These are phyloP conservation scores for Podosphaera leucotricha DNA, from an alignment of 2,329 filamentous ascomycete species.

Conservation along the genomic window DNA sequence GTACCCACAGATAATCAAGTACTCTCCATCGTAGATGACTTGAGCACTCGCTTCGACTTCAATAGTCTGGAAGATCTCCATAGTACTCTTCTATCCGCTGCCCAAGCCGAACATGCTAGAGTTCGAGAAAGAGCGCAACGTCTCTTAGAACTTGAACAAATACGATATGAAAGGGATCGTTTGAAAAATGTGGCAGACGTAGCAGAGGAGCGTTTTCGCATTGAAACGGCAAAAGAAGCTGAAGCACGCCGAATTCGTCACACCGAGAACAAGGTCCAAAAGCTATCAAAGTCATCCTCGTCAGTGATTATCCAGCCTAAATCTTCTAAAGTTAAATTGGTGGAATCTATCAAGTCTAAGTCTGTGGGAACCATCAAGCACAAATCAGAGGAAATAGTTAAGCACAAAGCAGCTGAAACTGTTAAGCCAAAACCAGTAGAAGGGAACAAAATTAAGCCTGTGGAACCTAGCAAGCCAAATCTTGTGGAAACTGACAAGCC, in stretches of 20 bases:
- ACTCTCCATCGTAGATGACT: background rate
- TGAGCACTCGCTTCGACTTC: background rate
- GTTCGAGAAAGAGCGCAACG: conserved; percentile 26
- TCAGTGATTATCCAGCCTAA: background rate
- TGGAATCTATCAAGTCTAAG: background rate
- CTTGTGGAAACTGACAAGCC: background rate
- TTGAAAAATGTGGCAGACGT: conserved; percentile 1
- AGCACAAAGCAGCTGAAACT: background rate
- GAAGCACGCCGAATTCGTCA: conserved; percentile 25
- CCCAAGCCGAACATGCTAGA: conserved; percentile 40
- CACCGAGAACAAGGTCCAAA: conserved; percentile 18
- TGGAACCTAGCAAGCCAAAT: background rate
- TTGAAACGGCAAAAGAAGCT: conserved; percentile 24
- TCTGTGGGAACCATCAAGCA: background rate
- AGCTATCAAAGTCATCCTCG: conserved; percentile 7
- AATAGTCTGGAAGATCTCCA: conserved; percentile 9
- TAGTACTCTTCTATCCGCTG: conserved; percentile 36
- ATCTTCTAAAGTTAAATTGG: background rate
- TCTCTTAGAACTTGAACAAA: background rate
- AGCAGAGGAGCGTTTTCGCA: conserved; percentile 10
- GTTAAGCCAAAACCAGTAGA: background rate
- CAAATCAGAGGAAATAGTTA: background rate
- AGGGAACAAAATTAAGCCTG: background rate
- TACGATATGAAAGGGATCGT: conserved; percentile 17
- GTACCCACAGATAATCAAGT: background rate